Conservation (phyloP, 2,329 filamentous ascomycete genomes). For the Trichoderma sp. region DNA sequence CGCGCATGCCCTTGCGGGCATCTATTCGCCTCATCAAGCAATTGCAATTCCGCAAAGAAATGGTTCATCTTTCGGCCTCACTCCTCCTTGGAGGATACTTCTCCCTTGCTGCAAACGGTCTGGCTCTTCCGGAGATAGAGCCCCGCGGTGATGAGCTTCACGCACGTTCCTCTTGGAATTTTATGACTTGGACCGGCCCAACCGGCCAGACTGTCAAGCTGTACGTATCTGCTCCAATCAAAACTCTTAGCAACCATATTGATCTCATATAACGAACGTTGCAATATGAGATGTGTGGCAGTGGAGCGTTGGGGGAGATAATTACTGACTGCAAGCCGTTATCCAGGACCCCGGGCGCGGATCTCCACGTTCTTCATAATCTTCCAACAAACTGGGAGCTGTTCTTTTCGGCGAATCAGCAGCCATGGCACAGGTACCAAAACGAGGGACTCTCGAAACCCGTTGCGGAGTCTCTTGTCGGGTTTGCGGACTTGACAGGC, state of each 20-base stretch:
- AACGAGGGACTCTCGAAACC: neutral
- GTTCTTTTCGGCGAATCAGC: neutral
- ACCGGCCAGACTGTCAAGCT: neutral
- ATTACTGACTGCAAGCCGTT: neutral
- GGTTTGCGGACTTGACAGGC: neutral
- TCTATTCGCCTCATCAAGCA: neutral
- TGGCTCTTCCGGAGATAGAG: neutral
- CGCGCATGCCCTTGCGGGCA: neutral
- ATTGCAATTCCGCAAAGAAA: neutral
- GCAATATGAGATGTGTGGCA: neutral
- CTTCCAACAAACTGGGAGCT: neutral
- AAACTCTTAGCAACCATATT: neutral
- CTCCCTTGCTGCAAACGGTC: neutral
- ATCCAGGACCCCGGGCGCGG: neutral
- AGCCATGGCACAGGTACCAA: neutral
- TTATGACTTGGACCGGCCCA: neutral
- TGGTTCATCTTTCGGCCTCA: neutral
- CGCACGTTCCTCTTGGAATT: neutral
- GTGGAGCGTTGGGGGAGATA: neutral
- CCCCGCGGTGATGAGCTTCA: neutral
- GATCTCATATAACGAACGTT: neutral
- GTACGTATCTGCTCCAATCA: neutral
- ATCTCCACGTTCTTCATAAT: neutral
- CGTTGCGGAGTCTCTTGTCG: neutral
- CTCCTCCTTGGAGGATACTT: neutral